Evolutionary conservation across 2,329 filamentous ascomycete species (phyloP), one percentile per base, ranked within the genome.

Genomic region (Metarhizium brunneum): DNA sequence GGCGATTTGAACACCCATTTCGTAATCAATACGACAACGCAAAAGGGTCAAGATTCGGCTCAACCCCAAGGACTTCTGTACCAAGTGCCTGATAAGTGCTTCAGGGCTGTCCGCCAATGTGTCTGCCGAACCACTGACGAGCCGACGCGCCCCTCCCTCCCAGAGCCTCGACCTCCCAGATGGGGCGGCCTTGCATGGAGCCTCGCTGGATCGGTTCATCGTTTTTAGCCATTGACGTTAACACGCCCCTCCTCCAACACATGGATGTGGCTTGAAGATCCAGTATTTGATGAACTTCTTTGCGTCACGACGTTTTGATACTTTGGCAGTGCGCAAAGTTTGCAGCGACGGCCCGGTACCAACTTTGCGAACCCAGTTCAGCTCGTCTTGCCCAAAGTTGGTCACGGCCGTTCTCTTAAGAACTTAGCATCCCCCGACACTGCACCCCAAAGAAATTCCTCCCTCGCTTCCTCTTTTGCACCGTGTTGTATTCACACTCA

Each of bases 211-310:
- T 13, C 25, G 25, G 8, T 2, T 50, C 47, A 10, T n/a, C 36
- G 16, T 14, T 25, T 25, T 38, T 25, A 43, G 47, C 47, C 36
- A 50, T 50, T 50, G 53, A 45, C 53, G 30, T 40, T n/a, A 38
- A 40, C 49, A 52, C 49, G 48, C 40, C 38, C 48, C 48, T 47
- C 48, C 54, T 51, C 40, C 49, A 10, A 20, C 10, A 30, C 10
- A 25, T 32, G n/a, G 35, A 18, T 20, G 53, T 55, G 53, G 53
- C 53, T 47, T 55, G 48, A 42, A 45, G 53, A 45, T 55, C 53
- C 53, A 55, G 53, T 32, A 49, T 50, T 30, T 3, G 20, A 20
- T 25, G 13, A 47, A 5, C 53, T 5, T 14, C n/a, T 49, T 50
- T 45, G 47, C 48, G 48, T 51, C 52, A 54, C 45, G 6, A 49